These are phyloP conservation scores for Arthrobotrys megalospora DNA, from an alignment of 2,329 filamentous ascomycete genomes.

Conservation along the genomic window DNA sequence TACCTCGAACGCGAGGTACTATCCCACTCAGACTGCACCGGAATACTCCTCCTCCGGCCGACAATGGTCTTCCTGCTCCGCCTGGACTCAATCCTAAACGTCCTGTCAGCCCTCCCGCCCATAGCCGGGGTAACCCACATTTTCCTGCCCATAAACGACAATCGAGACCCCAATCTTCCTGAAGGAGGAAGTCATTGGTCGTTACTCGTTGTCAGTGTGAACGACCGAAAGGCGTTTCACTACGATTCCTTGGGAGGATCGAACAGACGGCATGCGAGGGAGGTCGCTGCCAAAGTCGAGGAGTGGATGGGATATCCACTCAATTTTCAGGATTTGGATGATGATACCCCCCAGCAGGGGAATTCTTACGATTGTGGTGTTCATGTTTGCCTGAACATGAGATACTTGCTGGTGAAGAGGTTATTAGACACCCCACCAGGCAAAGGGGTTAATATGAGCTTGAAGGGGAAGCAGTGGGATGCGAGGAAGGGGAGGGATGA, in stretches of 20 bases:
- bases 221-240: slow-evolving; percentile 94
- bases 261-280: slow-evolving; percentile 81
- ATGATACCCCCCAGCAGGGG: slow-evolving; percentile 89
- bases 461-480: slow-evolving; percentile 87
- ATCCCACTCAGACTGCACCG: slow-evolving; percentile 78
- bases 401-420: slow-evolving; percentile 88
- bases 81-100: slow-evolving; percentile 34
- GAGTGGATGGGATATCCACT: slow-evolving; percentile 75
- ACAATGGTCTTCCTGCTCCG: slow-evolving; percentile 80
- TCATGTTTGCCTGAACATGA: slow-evolving; percentile 95
- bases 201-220: slow-evolving; percentile 86
- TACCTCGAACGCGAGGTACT: slow-evolving; percentile 93
- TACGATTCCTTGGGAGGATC: slow-evolving; percentile 87
- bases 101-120: slow-evolving; percentile 79
- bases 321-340: slow-evolving; percentile 80
- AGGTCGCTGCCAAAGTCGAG: slow-evolving; percentile 79
- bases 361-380: slow-evolving; percentile 96
- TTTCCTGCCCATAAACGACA: slow-evolving; percentile 96
- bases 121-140: slow-evolving; percentile 87
- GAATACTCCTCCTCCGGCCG: slow-evolving; percentile 91
- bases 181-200: slow-evolving; percentile 97
- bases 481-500: slow-evolving; percentile 85
- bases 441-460: slow-evolving; percentile 94
- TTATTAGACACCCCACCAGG: slow-evolving; percentile 83
- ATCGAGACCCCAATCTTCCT: slow-evolving; percentile 79